A percentile compares a stretch with the other conserved stretches of the same genome.
Conservation (phyloP, 202 grass and related monocot species). For the Setaria viridis region DNA sequence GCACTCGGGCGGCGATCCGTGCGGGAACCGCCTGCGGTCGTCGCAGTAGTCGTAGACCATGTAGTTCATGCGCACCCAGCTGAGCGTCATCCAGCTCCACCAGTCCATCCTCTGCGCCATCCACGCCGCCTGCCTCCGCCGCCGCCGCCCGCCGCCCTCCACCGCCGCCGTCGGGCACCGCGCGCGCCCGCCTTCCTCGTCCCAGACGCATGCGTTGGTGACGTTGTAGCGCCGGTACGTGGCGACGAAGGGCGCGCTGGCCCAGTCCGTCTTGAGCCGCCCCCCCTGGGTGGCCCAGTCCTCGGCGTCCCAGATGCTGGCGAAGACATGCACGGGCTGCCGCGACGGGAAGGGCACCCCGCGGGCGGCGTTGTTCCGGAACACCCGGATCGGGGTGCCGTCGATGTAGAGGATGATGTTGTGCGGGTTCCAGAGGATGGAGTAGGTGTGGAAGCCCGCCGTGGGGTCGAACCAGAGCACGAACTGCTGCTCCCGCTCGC, state of each 20-base stretch:
- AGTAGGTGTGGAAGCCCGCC: constrained; percentile 76
- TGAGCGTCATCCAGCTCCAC: constrained; percentile 84
- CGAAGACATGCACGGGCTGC: constrained; percentile 64
- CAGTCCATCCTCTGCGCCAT: constrained; percentile 66
- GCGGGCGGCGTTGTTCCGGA: constrained; percentile 59
- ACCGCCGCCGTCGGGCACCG: constrained; percentile 10
- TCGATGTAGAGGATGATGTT: constrained; percentile 82
- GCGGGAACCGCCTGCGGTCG: constrained; percentile 47
- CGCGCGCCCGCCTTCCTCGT: neutral
- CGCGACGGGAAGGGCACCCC: constrained; percentile 64
- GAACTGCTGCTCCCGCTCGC: constrained; percentile 85
- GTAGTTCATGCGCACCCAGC: constrained; percentile 81
- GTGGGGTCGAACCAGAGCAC: constrained; percentile 88
- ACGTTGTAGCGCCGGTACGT: constrained; percentile 53
- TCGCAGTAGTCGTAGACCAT: constrained; percentile 76
- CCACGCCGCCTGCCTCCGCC: constrained; percentile 34
- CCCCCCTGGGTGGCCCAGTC: constrained; percentile 80
- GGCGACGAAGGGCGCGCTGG: constrained; percentile 57
- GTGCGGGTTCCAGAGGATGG: constrained; percentile 77
- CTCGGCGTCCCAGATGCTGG: constrained; percentile 89
- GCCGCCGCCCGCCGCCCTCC: neutral
- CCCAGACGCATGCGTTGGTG: constrained; percentile 51
- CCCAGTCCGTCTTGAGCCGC: constrained; percentile 74
- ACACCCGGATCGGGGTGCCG: constrained; percentile 70
- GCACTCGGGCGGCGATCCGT: constrained; percentile 58